A percentile compares a stretch with the other conserved stretches of the same genome.
Conservation (phyloP, 2,329 filamentous ascomycete species). For the Hypocreales sp. region DNA sequence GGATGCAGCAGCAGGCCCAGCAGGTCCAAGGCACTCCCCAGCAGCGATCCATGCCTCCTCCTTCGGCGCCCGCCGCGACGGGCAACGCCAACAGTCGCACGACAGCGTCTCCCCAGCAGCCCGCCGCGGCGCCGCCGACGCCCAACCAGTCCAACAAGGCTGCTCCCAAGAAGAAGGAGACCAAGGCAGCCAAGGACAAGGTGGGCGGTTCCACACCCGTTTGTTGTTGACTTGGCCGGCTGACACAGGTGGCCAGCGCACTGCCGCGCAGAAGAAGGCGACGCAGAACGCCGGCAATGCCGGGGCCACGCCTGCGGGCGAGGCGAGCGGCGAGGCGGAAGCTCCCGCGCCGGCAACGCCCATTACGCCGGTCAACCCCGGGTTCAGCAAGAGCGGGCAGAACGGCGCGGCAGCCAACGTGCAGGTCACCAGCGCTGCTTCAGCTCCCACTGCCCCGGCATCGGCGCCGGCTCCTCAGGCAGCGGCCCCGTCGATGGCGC, state of each 20-base stretch:
- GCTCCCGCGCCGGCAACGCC: conserved; percentile 47
- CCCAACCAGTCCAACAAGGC: conserved; percentile 59
- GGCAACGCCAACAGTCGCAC: conserved; percentile 37
- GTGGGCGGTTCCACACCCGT: conserved; percentile 27
- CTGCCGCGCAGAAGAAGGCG: conserved; percentile 46
- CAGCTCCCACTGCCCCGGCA: conserved; percentile 14
- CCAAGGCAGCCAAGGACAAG: conserved; percentile 50
- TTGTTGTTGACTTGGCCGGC: too few species aligned
- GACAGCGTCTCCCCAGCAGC: conserved; percentile 46
- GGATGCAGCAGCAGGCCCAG: conserved; percentile 23
- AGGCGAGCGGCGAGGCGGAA: conserved; percentile 39
- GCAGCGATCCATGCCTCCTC: conserved; percentile 54
- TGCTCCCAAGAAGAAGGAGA: conserved; percentile 63
- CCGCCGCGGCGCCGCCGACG: conserved; percentile 56
- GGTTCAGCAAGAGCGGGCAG: conserved; percentile 24
- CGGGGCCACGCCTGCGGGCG: conserved; percentile 40
- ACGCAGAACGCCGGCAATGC: conserved; percentile 33
- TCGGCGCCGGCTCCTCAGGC: conserved; percentile 19
- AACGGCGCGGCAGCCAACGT: conserved; percentile 13
- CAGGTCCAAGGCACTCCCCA: conserved; percentile 54
- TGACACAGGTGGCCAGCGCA: conserved; percentile 23
- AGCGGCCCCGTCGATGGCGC: conserved; percentile 22
- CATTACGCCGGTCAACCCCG: conserved; percentile 41
- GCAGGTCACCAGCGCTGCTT: conserved; percentile 8
- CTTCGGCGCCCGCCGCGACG: conserved; percentile 37